Percentiles rank a stretch among this genome's conserved stretches.
These are phyloP conservation scores for Acanthamoeba culbertsoni DNA, from an alignment of 208 protist species.

Conservation along the genomic window DNA sequence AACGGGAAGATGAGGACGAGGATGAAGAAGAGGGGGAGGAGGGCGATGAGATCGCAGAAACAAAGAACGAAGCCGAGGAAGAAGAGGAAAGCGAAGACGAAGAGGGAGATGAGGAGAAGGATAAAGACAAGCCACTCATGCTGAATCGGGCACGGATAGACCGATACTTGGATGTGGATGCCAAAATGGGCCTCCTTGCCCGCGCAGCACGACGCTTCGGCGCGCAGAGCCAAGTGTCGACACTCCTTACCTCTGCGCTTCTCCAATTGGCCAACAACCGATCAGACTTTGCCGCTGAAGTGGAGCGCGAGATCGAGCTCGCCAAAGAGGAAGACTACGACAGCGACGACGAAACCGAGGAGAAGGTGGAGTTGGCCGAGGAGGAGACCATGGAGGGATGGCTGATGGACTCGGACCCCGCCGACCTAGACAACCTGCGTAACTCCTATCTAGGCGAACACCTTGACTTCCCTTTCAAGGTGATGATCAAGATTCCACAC, in stretches of 20 bases:
- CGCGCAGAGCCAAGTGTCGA: not conserved
- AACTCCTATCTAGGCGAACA: not conserved
- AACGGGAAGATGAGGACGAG: not conserved
- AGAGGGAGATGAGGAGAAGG: not conserved
- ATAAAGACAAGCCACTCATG: not conserved
- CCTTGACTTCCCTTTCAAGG: not conserved
- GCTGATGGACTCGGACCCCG: not conserved
- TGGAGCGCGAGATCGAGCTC: not conserved
- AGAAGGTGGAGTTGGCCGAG: not conserved
- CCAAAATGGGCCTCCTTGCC: not conserved
- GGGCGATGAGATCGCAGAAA: not conserved
- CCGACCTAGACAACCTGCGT: not conserved
- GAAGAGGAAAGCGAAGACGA: not conserved
- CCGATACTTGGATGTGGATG: not conserved
- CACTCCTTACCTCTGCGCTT: not conserved
- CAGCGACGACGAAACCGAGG: slow-evolving; percentile 20
- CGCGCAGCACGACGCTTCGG: not conserved
- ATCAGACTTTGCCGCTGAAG: not conserved
- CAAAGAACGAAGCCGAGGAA: not conserved
- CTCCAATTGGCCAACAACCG: not conserved
- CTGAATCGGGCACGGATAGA: not conserved
- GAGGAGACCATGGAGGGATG: not conserved
- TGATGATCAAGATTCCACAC: not conserved
- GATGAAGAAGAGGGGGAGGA: not conserved
- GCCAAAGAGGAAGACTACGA: slow-evolving; percentile 24